phyloP scores from a whole-genome alignment of 106 monocot species.

The Phalaenopsis equestris region DNA sequence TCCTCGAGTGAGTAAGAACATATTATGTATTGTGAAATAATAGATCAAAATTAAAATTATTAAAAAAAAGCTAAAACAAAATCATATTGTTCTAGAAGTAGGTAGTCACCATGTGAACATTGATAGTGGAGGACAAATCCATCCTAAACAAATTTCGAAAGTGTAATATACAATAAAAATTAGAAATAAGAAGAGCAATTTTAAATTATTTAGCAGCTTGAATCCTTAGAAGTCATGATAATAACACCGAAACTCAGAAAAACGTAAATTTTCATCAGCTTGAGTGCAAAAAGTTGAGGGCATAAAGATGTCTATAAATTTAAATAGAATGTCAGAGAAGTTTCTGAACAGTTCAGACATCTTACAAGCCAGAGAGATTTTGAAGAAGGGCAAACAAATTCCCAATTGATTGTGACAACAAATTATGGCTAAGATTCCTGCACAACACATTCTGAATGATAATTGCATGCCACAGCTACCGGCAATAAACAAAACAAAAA shows the following conservation, averaged over 20 bases:
- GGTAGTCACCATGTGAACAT: background rate
- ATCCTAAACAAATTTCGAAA: background rate
- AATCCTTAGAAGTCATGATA: background rate
- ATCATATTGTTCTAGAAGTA: no score
- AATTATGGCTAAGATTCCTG: constrained; percentile 80
- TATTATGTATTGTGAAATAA: background rate
- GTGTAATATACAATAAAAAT: background rate
- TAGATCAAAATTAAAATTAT: background rate
- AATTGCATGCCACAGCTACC: constrained; percentile 3
- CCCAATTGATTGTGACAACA: constrained; percentile 48
- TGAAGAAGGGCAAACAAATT: constrained; percentile 61
- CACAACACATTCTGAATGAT: constrained; percentile 2
- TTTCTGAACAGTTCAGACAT: constrained; percentile 1
- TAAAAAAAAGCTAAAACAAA: no score
- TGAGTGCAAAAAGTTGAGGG: background rate
- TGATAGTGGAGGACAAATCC: background rate
- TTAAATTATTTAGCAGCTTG: background rate
- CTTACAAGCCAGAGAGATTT: constrained; percentile 66
- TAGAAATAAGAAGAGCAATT: background rate
- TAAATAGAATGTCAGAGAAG: background rate
- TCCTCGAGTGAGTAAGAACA: background rate
- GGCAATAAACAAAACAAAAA: background rate
- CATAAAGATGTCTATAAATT: background rate
- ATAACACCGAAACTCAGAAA: background rate
- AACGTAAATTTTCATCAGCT: background rate